A percentile compares a stretch with the other conserved stretches of the same genome.
These are phyloP conservation scores for Mycena citricolor DNA, from an alignment of 1,284 basidiomycete species.

Conservation along the genomic window DNA sequence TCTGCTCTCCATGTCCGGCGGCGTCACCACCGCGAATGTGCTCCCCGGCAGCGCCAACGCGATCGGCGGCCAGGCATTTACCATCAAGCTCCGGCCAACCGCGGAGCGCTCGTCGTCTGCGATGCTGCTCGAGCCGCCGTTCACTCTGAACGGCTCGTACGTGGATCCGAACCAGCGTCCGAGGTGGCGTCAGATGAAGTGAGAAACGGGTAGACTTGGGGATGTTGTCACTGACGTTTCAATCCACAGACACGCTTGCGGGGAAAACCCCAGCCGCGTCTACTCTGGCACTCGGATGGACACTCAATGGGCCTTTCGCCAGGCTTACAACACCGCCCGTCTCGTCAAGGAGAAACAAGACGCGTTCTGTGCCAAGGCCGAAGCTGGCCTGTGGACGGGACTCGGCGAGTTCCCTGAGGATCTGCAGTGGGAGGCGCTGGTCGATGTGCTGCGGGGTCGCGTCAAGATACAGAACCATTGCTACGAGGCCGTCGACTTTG, in stretches of 20 bases:
- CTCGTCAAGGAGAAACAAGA: conserved; percentile 67
- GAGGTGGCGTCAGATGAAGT: conserved; percentile 50
- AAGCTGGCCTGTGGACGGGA: conserved; percentile 14
- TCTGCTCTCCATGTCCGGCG: conserved; percentile 44
- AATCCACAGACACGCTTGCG: conserved; percentile 38
- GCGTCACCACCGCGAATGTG: conserved; percentile 45
- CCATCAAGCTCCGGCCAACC: conserved; percentile 56
- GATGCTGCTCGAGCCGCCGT: conserved; percentile 48
- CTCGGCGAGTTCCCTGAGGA: conserved; percentile 44
- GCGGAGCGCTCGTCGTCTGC: conserved; percentile 43
- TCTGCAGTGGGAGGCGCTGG: conserved; percentile 52
- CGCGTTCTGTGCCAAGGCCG: conserved; percentile 50
- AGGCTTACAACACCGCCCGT: conserved; percentile 61
- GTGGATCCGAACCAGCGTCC: conserved; percentile 28
- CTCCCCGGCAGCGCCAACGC: conserved; percentile 56
- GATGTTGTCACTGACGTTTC: conserved; percentile 3
- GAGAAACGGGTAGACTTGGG: not conserved
- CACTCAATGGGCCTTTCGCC: conserved; percentile 43
- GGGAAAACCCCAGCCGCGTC: conserved; percentile 28
- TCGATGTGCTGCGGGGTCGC: conserved; percentile 51
- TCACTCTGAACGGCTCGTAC: conserved; percentile 34
- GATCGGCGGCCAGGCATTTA: conserved; percentile 68
- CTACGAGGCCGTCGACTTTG: conserved; percentile 11
- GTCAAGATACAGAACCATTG: conserved; percentile 29
- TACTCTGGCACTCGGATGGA: conserved; percentile 45